A percentile compares a stretch with the other conserved stretches of the same genome.
Evolutionary conservation across 2,329 filamentous ascomycete genomes (phyloP).

Genomic region (Ophiostoma novo-ulmi): DNA sequence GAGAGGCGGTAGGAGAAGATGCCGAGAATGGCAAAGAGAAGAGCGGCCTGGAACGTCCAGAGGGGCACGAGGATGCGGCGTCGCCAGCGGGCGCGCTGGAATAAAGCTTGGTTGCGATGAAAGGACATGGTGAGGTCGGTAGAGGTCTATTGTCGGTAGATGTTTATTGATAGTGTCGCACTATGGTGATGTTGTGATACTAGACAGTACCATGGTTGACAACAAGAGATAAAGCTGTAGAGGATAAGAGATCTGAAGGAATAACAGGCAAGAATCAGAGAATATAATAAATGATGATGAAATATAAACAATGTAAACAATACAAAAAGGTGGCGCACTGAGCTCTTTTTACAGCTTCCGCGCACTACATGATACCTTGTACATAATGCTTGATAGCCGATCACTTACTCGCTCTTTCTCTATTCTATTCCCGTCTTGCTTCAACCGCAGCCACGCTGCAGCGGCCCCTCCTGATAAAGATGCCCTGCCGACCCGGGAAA

Average conservation of each 20-base stretch:
- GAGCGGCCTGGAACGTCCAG: conserved; percentile 46
- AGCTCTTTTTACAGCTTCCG: neutral
- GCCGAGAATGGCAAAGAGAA: conserved; percentile 45
- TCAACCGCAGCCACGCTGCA: neutral
- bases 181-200: neutral
- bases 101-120: conserved; percentile 50
- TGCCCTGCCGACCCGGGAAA: neutral
- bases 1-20: conserved; percentile 51
- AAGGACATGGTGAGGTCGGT: conserved; percentile 23
- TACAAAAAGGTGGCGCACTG: neutral
- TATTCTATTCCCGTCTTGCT: neutral
- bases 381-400: neutral
- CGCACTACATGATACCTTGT: neutral
- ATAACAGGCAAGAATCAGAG: neutral
- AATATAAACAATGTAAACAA: neutral
- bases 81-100: conserved; percentile 49
- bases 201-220: neutral
- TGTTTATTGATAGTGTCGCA: neutral
- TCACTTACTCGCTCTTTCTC: neutral
- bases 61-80: conserved; percentile 44
- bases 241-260: neutral
- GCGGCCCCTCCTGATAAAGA: neutral
- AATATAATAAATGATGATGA: neutral
- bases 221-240: neutral
- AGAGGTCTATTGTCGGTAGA: neutral